Conservation (phyloP, 169 alveolate genomes). For the Theileria equi region DNA sequence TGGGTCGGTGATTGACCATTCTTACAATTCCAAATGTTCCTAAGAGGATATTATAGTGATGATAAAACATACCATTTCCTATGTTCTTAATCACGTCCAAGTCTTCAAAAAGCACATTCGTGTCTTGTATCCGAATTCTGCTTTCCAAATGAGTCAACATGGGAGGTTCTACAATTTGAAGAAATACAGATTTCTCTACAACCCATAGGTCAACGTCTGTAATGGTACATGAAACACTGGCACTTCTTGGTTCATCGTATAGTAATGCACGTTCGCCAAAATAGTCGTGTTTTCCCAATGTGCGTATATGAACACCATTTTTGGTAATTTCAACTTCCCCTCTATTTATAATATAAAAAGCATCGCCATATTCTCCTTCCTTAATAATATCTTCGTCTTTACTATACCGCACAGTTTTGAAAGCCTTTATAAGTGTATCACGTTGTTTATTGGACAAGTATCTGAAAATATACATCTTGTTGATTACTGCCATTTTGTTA, state of each 20-base stretch:
- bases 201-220: constrained; percentile 79
- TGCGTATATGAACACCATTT: constrained; percentile 78
- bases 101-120: constrained; percentile 83
- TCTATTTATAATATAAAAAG: constrained; percentile 86
- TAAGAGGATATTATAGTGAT: background rate
- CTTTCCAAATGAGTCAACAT: constrained; percentile 86
- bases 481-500: constrained; percentile 74
- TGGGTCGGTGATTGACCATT: constrained; percentile 79
- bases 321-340: constrained; percentile 89
- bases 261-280: constrained; percentile 94
- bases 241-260: constrained; percentile 87
- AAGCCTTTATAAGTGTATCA: constrained; percentile 79
- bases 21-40: constrained; percentile 90
- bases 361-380: constrained; percentile 90
- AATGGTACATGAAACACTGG: constrained; percentile 84
- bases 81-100: constrained; percentile 72
- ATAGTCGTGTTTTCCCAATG: constrained; percentile 87
- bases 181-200: constrained; percentile 84
- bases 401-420: constrained; percentile 76
- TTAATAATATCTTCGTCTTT: constrained; percentile 84
- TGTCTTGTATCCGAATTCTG: constrained; percentile 87
- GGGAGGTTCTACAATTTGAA: constrained; percentile 78
- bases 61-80: constrained; percentile 78
- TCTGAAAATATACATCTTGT: constrained; percentile 80
- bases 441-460: constrained; percentile 80